phyloP scores from a whole-genome alignment of 345 rosid genomes.

The Aquilaria yunnanensis region DNA sequence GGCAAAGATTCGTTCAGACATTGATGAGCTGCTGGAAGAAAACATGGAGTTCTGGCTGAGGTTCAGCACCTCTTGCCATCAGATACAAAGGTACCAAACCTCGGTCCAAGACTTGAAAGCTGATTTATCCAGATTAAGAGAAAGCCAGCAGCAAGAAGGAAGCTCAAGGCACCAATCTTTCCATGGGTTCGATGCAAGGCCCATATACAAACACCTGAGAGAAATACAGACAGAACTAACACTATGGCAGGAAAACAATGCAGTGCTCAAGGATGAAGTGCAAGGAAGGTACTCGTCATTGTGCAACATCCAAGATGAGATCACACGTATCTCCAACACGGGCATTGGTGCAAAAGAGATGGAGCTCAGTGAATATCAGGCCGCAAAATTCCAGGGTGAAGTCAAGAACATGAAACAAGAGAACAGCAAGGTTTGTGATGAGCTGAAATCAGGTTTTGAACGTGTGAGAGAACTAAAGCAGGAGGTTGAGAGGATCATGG shows the following conservation, averaged over 20 bases:
- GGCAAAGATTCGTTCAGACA: conserved; percentile 56
- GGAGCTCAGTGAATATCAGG: conserved; percentile 50
- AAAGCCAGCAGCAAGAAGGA: conserved; percentile 27
- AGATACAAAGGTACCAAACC: conserved; percentile 59
- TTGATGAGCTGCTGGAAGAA: conserved; percentile 74
- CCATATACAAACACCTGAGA: conserved; percentile 65
- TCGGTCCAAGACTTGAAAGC: conserved; percentile 53
- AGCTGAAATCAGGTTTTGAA: conserved; percentile 52
- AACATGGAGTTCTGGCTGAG: conserved; percentile 94
- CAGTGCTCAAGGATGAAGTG: conserved; percentile 61
- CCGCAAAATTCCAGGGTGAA: conserved; percentile 84
- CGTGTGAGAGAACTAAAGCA: conserved; percentile 35
- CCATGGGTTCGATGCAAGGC: conserved; percentile 44
- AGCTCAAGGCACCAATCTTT: conserved; percentile 16
- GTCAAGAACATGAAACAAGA: conserved; percentile 88
- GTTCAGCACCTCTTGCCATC: conserved; percentile 75
- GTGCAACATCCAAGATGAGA: conserved; percentile 59
- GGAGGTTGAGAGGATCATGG: conserved; percentile 45
- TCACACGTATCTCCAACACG: conserved; percentile 35
- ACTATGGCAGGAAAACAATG: conserved; percentile 74
- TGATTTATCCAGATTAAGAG: conserved; percentile 40
- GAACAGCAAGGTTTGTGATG: conserved; percentile 53
- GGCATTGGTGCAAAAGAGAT: conserved; percentile 22
- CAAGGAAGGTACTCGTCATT: conserved; percentile 45
- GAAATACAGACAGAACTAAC: conserved; percentile 69